These are phyloP conservation scores for Epichloe gansuensis DNA, from an alignment of 2,329 filamentous ascomycete genomes.

Conservation along the genomic window DNA sequence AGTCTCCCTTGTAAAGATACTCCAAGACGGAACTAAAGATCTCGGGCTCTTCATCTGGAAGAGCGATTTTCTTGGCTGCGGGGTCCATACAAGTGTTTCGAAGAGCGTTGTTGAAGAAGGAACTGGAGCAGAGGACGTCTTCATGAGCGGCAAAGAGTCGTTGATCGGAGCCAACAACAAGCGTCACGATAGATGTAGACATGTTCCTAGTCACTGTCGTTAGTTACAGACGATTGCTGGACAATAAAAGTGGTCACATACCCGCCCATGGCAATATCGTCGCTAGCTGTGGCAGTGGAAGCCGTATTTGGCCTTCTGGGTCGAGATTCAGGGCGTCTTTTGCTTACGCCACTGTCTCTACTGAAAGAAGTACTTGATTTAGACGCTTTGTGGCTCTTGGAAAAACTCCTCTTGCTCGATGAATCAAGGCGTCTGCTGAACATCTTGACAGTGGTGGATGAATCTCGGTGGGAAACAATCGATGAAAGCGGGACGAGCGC, in stretches of 20 bases:
- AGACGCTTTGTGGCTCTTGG: conserved; percentile 35
- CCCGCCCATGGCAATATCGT: conserved; percentile 31
- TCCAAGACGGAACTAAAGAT: conserved; percentile 85
- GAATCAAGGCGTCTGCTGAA: conserved; percentile 34
- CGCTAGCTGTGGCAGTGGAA: conserved; percentile 24
- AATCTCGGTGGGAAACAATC: neutral
- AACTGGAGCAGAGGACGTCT: conserved; percentile 64
- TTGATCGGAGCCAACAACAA: conserved; percentile 68
- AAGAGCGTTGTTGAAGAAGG: conserved; percentile 50
- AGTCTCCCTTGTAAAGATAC: conserved; percentile 89
- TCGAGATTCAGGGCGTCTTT: conserved; percentile 36
- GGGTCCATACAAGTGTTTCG: conserved; percentile 23
- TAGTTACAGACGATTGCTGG: neutral
- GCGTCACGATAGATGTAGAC: conserved; percentile 61
- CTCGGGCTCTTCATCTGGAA: conserved; percentile 78
- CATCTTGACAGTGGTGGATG: conserved; percentile 23
- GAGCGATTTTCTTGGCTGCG: conserved; percentile 53
- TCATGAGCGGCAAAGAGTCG: conserved; percentile 87
- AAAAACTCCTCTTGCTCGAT: conserved; percentile 40
- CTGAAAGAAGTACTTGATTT: conserved; percentile 43
- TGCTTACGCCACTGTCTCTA: conserved; percentile 40
- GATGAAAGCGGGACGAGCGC: neutral
- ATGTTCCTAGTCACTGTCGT: neutral
- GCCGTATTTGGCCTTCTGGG: conserved; percentile 35
- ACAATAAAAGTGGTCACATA: conserved; percentile 17